Evolutionary conservation across 1,139 yeast species (phyloP).

Genomic region (Suhomyces atakaporum): DNA sequence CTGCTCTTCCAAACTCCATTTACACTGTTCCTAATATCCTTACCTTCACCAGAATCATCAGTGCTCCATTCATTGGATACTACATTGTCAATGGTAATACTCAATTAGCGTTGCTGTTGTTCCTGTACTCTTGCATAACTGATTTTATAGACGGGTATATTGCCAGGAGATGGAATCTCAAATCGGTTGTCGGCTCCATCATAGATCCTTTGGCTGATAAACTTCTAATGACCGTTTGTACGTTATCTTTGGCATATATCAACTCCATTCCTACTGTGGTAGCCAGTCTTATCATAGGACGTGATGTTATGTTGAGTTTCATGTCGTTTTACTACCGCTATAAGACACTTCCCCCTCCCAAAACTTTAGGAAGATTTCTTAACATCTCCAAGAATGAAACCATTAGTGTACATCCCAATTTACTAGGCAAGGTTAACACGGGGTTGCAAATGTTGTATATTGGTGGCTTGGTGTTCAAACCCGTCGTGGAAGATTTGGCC

Average conservation of each 20-base stretch:
- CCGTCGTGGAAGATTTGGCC: conserved; percentile 47
- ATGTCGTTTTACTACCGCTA: conserved; percentile 77
- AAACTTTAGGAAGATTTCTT: conserved; percentile 69
- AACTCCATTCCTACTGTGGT: conserved; percentile 68
- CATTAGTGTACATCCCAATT: conserved; percentile 88
- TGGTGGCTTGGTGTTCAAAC: conserved; percentile 70
- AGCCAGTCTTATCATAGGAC: conserved; percentile 76
- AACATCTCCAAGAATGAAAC: conserved; percentile 74
- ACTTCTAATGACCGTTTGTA: conserved; percentile 81
- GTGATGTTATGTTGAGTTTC: conserved; percentile 77
- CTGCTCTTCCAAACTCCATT: conserved; percentile 23
- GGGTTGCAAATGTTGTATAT: conserved; percentile 89
- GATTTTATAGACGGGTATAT: conserved; percentile 91
- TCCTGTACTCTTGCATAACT: conserved; percentile 83
- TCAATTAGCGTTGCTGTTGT: conserved; percentile 65
- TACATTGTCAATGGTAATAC: conserved; percentile 64
- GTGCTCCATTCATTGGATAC: conserved; percentile 86
- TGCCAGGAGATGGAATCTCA: conserved; percentile 77
- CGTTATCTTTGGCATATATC: conserved; percentile 70
- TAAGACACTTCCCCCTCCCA: conserved; percentile 73
- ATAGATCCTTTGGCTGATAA: conserved; percentile 97
- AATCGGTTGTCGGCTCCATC: conserved; percentile 84
- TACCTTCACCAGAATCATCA: conserved; percentile 72
- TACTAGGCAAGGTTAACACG: conserved; percentile 84
- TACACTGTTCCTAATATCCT: conserved; percentile 84